Conservation (phyloP, 139 green algal genomes). For the Chlorella sp. region DNA sequence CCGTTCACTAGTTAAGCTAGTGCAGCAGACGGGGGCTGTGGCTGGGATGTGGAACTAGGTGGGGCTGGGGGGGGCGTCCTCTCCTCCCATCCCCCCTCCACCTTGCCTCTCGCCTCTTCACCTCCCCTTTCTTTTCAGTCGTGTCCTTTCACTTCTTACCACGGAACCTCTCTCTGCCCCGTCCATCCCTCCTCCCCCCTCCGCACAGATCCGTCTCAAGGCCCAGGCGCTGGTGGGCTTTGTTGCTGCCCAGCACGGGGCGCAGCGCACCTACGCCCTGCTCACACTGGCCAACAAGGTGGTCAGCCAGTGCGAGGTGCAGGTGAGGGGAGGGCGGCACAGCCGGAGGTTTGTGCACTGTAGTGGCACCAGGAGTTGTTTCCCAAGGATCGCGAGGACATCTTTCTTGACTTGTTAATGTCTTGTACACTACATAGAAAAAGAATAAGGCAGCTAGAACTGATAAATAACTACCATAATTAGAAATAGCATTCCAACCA, state of each 20-base stretch:
- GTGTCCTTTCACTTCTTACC: background rate
- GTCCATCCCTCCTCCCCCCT: no score
- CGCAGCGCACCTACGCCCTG: slow-evolving; percentile 53
- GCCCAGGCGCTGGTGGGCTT: slow-evolving; percentile 55
- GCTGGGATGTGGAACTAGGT: no score
- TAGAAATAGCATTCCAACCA: slow-evolving; percentile 72
- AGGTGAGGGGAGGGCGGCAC: slow-evolving; percentile 48
- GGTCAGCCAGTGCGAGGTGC: slow-evolving; percentile 66
- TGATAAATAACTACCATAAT: slow-evolving; percentile 78
- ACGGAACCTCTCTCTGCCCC: background rate
- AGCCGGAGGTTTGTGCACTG: no score
- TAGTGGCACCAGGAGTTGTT: slow-evolving; percentile 52
- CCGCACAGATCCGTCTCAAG: slow-evolving; percentile 56
- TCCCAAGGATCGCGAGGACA: slow-evolving; percentile 69
- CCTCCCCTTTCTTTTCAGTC: no score
- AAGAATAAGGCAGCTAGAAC: slow-evolving; percentile 71
- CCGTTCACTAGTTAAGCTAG: no score
- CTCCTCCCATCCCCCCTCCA: no score
- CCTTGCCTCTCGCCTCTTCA: no score
- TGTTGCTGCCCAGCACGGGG: slow-evolving; percentile 45
- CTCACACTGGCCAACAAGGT: slow-evolving; percentile 72
- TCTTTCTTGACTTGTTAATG: slow-evolving; percentile 59
- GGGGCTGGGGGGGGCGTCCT: no score
- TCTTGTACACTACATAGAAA: slow-evolving; percentile 73
- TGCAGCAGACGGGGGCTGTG: no score